Base-by-base conservation (phyloP, 2,329 filamentous ascomycete species). In the Penicillium sp. region DNA sequence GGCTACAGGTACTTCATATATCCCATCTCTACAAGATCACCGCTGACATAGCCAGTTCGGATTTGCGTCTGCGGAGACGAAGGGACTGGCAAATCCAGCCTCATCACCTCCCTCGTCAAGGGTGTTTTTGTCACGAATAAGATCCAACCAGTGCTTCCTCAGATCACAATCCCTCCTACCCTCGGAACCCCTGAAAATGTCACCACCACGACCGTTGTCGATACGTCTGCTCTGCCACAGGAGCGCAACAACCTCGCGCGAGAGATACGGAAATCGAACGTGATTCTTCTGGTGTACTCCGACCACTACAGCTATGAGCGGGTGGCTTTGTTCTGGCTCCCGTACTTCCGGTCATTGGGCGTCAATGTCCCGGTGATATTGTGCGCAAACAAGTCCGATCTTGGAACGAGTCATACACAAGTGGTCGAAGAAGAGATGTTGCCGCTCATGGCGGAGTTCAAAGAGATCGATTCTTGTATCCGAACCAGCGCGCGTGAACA, bases 241-340 rank as follows among this genome's bases (percentile, higher is more conserved):
- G 93, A 99, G 71, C 88, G 94, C 62, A 90, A 88, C 55, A 92
- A 88, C 16, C 81, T 99, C 55, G 88, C 92, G 57, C 94, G 94
- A 71, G 94, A 97, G 77, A 92, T 99, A 58, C 87, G 94, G 60
- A 97, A 97, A 74, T 94, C 89, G 68, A 99, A 97, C 72, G 93
- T 97, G 62, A 97, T 99, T 60, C 82, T 97, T 16, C 85, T 99
- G 41, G 92, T 99, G 50, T 99, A 99, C 74, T 92, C 92, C 62
- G 94, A 99, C 72, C 93, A 97, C 76, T 99, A 99, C 79, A 97
- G 92, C 81, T 99, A 97, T 77, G 94, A 99, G 72, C 83, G 94
- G 36, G 92, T 99, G 3, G 94, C 93, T 3, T 81, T 99, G 43
- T 99, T 97, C 75, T 99, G 94, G 94, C 89, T 99, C 84, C 94